Percentiles rank a stretch among this genome's conserved stretches.
Conservation (phyloP, 441 rosid genomes). For the Syzygium malaccense region DNA sequence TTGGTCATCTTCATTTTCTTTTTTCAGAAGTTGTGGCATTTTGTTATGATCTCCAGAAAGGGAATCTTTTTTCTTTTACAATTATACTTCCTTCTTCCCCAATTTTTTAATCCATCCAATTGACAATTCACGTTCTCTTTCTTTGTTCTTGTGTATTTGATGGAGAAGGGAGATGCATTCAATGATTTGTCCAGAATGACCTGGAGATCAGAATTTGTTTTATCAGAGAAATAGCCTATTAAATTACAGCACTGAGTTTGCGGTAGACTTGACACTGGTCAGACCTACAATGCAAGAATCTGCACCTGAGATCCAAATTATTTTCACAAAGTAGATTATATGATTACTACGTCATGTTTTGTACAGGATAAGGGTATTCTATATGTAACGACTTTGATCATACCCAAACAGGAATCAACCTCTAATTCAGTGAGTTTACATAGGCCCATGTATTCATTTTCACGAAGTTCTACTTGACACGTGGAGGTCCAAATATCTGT, state of each 20-base stretch:
- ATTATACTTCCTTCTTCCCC: background rate
- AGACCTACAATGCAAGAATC: background rate
- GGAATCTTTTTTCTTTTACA: background rate
- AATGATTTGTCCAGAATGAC: background rate
- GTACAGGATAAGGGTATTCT: constrained; percentile 63
- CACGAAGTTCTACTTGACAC: background rate
- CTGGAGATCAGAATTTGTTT: background rate
- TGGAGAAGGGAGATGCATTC: background rate
- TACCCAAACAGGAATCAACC: constrained; percentile 89
- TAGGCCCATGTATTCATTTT: constrained; percentile 5
- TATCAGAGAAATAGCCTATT: background rate
- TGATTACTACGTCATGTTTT: background rate
- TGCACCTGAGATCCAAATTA: background rate
- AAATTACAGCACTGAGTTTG: background rate
- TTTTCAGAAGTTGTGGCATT: background rate
- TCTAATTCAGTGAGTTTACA: constrained; percentile 67
- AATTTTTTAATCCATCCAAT: background rate
- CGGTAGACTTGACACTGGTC: background rate
- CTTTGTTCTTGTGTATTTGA: background rate
- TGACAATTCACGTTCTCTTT: background rate
- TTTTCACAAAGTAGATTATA: background rate
- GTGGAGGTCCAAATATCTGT: background rate
- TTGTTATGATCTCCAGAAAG: background rate
- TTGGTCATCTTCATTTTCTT: background rate
- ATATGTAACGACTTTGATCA: constrained; percentile 81